Percentiles rank a stretch among this genome's conserved stretches.
Conservation (phyloP, 2,329 filamentous ascomycete species). For the Phyllosticta citriasiana region DNA sequence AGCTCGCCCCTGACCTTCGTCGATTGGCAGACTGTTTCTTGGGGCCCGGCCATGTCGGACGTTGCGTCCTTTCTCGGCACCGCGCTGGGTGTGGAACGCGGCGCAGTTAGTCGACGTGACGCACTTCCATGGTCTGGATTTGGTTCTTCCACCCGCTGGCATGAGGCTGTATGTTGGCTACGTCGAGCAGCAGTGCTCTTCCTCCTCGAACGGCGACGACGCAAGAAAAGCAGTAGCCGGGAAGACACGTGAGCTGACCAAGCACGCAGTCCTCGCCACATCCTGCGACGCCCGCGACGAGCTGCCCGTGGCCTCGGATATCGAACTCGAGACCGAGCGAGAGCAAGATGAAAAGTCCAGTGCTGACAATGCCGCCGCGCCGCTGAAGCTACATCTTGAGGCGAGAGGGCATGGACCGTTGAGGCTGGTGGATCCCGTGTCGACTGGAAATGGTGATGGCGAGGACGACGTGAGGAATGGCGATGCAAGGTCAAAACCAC, state of each 20-base stretch:
- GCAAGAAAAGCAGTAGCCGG: background rate
- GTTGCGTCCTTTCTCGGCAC: background rate
- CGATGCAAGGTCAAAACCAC: background rate
- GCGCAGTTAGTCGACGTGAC: background rate
- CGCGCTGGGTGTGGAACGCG: conserved; percentile 2
- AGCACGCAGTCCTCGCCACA: background rate
- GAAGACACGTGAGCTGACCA: background rate
- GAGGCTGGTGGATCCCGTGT: background rate
- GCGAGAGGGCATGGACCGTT: background rate
- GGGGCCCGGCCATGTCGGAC: background rate
- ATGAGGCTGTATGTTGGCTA: background rate
- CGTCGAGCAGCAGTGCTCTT: background rate
- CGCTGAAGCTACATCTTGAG: background rate
- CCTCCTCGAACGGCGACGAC: background rate
- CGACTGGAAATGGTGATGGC: too few species aligned
- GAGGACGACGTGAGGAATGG: background rate
- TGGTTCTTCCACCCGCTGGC: background rate
- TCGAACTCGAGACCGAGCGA: background rate
- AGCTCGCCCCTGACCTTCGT: background rate
- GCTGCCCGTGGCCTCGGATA: background rate
- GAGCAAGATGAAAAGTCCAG: background rate
- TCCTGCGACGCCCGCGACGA: background rate
- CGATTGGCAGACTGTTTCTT: background rate
- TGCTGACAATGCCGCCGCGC: background rate
- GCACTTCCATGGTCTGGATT: background rate